Percentiles rank a stretch among this genome's conserved stretches.
phyloP scores from a whole-genome alignment of 2,329 filamentous ascomycete species.

The Ceratocystis destructans region DNA sequence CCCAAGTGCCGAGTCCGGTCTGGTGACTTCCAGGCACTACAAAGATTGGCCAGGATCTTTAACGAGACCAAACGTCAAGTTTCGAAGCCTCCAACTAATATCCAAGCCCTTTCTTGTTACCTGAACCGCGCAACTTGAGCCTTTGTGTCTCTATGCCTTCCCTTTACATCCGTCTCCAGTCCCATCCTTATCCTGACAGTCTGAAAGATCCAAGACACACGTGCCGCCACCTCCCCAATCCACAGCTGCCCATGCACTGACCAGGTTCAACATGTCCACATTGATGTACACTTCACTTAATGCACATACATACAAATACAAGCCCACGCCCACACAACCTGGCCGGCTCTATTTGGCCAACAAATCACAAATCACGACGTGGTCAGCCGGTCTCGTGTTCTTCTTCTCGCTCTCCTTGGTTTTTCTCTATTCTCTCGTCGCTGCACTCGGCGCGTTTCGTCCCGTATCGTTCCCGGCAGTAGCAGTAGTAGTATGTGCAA shows the following conservation, averaged over 20 bases:
- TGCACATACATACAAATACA: neutral
- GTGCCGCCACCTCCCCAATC: neutral
- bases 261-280: neutral
- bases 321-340: too few relatives aligned
- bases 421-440: neutral
- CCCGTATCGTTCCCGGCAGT: too few relatives aligned
- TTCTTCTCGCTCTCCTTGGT: neutral
- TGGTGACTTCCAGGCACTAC: neutral
- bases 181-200: neutral
- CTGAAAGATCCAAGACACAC: neutral
- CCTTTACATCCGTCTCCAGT: neutral
- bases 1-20: neutral
- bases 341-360: neutral
- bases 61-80: slow-evolving; percentile 1
- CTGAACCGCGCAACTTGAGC: neutral
- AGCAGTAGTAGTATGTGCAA: neutral
- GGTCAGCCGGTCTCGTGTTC: neutral
- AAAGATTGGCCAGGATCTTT: neutral
- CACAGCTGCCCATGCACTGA: neutral
- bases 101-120: neutral
- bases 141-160: neutral
- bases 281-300: neutral
- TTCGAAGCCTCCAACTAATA: neutral
- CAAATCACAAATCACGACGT: neutral
- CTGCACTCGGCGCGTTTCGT: too few relatives aligned